Evolutionary conservation across 768 basidiomycete genomes (phyloP).

Genomic region (Leccinum truebloodii): DNA sequence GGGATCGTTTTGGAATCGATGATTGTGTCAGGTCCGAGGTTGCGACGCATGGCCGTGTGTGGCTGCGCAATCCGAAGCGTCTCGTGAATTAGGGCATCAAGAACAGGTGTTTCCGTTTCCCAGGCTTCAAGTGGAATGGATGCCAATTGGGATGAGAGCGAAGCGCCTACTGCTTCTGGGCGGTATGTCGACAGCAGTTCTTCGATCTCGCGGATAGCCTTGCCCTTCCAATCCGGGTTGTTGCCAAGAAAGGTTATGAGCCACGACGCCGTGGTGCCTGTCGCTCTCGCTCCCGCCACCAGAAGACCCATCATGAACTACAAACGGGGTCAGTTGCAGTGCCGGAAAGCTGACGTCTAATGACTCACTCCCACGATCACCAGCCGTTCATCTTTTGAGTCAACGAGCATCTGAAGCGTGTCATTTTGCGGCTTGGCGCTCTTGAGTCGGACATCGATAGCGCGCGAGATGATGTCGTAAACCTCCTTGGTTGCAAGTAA

Average conservation of each 20-base stretch:
- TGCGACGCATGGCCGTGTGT: slow-evolving; percentile 78
- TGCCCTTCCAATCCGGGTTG: slow-evolving; percentile 62
- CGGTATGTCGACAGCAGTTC: slow-evolving; percentile 49
- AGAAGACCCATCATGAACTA: slow-evolving; percentile 83
- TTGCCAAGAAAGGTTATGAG: slow-evolving; percentile 70
- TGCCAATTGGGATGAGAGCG: slow-evolving; percentile 50
- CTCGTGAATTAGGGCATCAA: slow-evolving; percentile 74
- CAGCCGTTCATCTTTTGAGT: slow-evolving; percentile 65
- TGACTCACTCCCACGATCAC: slow-evolving; percentile 65
- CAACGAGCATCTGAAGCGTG: slow-evolving; percentile 73
- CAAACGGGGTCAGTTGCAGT: slow-evolving; percentile 23
- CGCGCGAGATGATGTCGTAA: slow-evolving; percentile 63
- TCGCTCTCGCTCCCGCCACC: slow-evolving; percentile 79
- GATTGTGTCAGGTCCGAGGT: slow-evolving; percentile 68
- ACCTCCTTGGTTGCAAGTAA: slow-evolving; percentile 73
- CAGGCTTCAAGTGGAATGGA: slow-evolving; percentile 66
- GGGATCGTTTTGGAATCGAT: slow-evolving; percentile 71
- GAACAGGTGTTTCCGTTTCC: slow-evolving; percentile 68
- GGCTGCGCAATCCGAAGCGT: slow-evolving; percentile 79
- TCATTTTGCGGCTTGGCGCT: slow-evolving; percentile 62
- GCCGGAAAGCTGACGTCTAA: slow-evolving; percentile 17
- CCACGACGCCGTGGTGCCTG: slow-evolving; percentile 81
- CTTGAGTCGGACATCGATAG: slow-evolving; percentile 56
- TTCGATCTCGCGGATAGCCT: slow-evolving; percentile 62
- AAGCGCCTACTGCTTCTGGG: slow-evolving; percentile 25